Evolutionary conservation across 305 asterid genomes (phyloP).

Genomic region (Rubia balearica): DNA sequence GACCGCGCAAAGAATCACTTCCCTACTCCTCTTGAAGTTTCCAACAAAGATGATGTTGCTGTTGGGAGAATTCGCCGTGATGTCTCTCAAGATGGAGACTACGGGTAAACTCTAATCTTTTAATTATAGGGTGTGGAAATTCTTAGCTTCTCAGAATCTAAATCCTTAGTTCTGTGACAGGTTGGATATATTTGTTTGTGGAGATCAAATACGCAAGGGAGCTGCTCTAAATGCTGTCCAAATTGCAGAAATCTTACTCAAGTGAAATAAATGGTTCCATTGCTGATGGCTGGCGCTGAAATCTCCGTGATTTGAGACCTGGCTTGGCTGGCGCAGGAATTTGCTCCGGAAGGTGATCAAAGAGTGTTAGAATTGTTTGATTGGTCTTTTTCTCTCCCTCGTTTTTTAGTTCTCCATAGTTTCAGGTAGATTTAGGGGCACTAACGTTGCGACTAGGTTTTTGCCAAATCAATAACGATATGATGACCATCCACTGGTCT

Average conservation of each 20-base stretch:
- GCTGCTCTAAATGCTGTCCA: conserved; percentile 12
- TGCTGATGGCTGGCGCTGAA: background rate
- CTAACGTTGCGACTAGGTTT: too few species aligned
- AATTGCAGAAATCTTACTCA: conserved; percentile 9
- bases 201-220: background rate
- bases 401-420: too few species aligned
- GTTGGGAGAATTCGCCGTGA: conserved; percentile 92
- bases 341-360: background rate
- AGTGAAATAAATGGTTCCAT: background rate
- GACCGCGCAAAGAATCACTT: conserved; percentile 73
- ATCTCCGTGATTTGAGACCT: background rate
- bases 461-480: too few species aligned
- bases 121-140: background rate
- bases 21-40: conserved; percentile 83
- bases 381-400: background rate
- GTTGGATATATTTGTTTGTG: conserved; percentile 80
- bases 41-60: conserved; percentile 88
- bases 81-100: conserved; percentile 75
- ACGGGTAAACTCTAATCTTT: conserved; percentile 44
- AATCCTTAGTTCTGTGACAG: conserved; percentile 23
- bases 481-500: too few species aligned
- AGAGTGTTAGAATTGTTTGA: background rate
- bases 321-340: background rate
- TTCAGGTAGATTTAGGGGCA: too few species aligned
- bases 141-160: background rate